Percentiles rank a stretch among this genome's conserved stretches.
Evolutionary conservation across 164 flowering plant species (phyloP).

Genomic region (Vitis cinerea): DNA sequence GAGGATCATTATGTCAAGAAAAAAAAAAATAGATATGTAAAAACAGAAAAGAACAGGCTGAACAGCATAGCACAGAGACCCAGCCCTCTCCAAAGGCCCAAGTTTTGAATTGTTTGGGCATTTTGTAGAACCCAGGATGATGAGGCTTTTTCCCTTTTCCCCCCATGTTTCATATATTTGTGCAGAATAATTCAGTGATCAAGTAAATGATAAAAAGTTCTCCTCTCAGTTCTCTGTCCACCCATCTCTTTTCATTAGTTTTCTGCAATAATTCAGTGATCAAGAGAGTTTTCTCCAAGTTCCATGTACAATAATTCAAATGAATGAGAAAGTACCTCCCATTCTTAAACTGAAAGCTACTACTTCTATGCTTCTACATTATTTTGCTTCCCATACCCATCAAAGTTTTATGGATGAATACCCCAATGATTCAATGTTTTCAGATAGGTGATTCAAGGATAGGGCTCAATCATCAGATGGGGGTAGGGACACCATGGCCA

Average conservation of each 20-base stretch:
- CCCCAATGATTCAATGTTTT: constrained; percentile 20
- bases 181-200: neutral
- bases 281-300: neutral
- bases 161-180: neutral
- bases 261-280: constrained; percentile 5
- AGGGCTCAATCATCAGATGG: constrained; percentile 18
- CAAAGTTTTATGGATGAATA: constrained; percentile 5
- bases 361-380: neutral
- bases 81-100: constrained; percentile 56
- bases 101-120: constrained; percentile 42
- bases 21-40: constrained; percentile 8
- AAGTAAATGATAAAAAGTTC: neutral
- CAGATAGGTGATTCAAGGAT: constrained; percentile 15
- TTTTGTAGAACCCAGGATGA: constrained; percentile 46
- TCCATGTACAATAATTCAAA: too few species aligned
- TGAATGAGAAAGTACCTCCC: too few species aligned
- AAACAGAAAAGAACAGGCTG: constrained; percentile 9
- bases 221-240: too few species aligned
- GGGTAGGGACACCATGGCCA: constrained; percentile 13
- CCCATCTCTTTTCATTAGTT: neutral
- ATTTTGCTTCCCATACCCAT: constrained; percentile 8
- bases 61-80: constrained; percentile 21
- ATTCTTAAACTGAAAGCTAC: too few species aligned
- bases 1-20: constrained; percentile 5
- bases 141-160: constrained; percentile 34